Conservation (phyloP, 371 early-diverging fungal genomes). For the Umbelopsis sp. region DNA sequence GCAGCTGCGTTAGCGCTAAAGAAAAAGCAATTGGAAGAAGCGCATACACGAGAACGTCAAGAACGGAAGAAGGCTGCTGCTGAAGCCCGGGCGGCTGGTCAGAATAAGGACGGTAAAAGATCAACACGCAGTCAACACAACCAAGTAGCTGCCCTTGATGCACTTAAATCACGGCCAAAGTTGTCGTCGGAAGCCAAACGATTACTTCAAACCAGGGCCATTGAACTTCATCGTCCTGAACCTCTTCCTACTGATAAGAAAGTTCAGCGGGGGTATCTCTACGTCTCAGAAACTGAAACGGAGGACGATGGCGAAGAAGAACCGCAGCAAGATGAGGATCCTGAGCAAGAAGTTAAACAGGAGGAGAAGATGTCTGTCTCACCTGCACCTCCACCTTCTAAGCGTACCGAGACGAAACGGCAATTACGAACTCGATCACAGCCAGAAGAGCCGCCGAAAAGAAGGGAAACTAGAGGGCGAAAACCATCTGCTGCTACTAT, state of each 20-base stretch:
- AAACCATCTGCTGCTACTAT: background rate
- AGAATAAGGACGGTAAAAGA: background rate
- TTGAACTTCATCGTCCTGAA: slow-evolving; percentile 14
- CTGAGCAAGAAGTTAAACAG: background rate
- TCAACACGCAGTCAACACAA: background rate
- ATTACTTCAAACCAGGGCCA: slow-evolving; percentile 20
- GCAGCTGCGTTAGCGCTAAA: background rate
- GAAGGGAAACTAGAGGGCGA: background rate
- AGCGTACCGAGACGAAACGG: slow-evolving; percentile 9
- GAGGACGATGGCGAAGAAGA: slow-evolving; percentile 19
- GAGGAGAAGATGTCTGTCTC: too few relatives aligned
- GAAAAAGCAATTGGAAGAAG: slow-evolving; percentile 20
- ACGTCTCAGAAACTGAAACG: slow-evolving; percentile 23
- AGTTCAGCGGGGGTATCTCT: slow-evolving; percentile 32
- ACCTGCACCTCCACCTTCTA: background rate
- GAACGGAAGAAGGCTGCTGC: slow-evolving; percentile 15
- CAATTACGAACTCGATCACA: background rate
- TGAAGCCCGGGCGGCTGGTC: slow-evolving; percentile 14
- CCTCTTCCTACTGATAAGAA: slow-evolving; percentile 23
- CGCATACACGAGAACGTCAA: slow-evolving; percentile 9
- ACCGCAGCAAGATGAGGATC: background rate
- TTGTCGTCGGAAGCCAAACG: slow-evolving; percentile 15
- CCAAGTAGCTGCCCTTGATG: slow-evolving; percentile 7
- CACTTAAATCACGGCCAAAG: slow-evolving; percentile 18
- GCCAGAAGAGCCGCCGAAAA: slow-evolving; percentile 13